A percentile compares a stretch with the other conserved stretches of the same genome.
Evolutionary conservation across 805 yeast genomes (phyloP).

Genomic region (Dipodascus geniculatus): DNA sequence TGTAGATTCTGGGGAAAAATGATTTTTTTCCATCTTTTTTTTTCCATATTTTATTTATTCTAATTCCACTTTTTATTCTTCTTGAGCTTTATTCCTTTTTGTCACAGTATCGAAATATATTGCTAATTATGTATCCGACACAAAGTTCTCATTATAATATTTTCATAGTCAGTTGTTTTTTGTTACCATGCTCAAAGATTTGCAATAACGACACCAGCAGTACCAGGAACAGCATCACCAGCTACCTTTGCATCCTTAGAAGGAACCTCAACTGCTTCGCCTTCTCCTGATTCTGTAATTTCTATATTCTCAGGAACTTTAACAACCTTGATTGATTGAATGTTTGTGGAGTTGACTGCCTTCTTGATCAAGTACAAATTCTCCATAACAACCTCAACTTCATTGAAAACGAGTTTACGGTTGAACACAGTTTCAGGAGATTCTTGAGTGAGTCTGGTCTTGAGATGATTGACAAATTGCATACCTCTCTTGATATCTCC

Average conservation of each 20-base stretch:
- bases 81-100: background rate
- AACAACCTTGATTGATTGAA: conserved; percentile 48
- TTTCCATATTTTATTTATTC: background rate
- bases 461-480: conserved; percentile 86
- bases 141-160: too few species aligned
- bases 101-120: background rate
- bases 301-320: conserved; percentile 49
- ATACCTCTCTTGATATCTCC: conserved; percentile 92
- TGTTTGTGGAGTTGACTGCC: conserved; percentile 48
- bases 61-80: too few species aligned
- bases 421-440: conserved; percentile 72
- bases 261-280: conserved; percentile 55
- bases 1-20: background rate
- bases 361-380: conserved; percentile 46
- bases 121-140: too few species aligned
- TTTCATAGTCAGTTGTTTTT: too few species aligned
- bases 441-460: conserved; percentile 52
- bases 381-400: conserved; percentile 47
- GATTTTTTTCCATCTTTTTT: background rate
- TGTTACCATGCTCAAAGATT: conserved; percentile 31
- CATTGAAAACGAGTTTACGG: conserved; percentile 78
- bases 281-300: conserved; percentile 59
- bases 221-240: conserved; percentile 84
- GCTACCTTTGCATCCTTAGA: conserved; percentile 50
- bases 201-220: conserved; percentile 72